Percentiles rank a stretch among this genome's conserved stretches.
Conservation (phyloP, 257 asterid species). For the Nicotiana tomentosiformis region DNA sequence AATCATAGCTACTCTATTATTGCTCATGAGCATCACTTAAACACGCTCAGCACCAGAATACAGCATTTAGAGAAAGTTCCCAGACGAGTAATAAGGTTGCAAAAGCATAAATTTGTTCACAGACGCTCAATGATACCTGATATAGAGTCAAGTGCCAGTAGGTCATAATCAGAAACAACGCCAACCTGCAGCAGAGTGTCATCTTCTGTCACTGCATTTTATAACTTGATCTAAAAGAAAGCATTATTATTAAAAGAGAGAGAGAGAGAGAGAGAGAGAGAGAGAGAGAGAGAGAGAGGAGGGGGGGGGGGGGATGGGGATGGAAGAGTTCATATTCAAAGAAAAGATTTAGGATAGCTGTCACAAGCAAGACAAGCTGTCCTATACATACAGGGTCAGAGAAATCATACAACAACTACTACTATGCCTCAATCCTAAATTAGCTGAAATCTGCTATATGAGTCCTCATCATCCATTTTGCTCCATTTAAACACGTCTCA, state of each 20-base stretch:
- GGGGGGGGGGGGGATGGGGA: background rate
- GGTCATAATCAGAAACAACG: constrained; percentile 87
- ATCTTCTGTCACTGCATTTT: background rate
- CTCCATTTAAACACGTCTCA: background rate
- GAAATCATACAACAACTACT: background rate
- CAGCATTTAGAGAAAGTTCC: background rate
- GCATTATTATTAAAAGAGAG: background rate
- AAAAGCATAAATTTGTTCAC: background rate
- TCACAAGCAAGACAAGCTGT: background rate
- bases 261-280: background rate
- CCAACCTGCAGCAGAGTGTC: constrained; percentile 33
- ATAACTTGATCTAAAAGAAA: constrained; percentile 1
- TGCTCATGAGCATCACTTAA: background rate
- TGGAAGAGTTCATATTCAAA: background rate
- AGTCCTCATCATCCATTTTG: background rate
- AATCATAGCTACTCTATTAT: background rate
- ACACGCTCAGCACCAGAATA: background rate
- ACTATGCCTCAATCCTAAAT: background rate
- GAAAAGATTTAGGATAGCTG: background rate
- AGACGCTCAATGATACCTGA: constrained; percentile 50
- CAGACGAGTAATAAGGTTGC: background rate
- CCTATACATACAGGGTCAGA: background rate
- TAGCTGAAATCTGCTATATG: background rate
- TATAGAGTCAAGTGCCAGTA: constrained; percentile 79
- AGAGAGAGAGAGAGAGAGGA: background rate